Evolutionary conservation across 108 stramenopile species (phyloP).

Genomic region (Skeletonema grethae): DNA sequence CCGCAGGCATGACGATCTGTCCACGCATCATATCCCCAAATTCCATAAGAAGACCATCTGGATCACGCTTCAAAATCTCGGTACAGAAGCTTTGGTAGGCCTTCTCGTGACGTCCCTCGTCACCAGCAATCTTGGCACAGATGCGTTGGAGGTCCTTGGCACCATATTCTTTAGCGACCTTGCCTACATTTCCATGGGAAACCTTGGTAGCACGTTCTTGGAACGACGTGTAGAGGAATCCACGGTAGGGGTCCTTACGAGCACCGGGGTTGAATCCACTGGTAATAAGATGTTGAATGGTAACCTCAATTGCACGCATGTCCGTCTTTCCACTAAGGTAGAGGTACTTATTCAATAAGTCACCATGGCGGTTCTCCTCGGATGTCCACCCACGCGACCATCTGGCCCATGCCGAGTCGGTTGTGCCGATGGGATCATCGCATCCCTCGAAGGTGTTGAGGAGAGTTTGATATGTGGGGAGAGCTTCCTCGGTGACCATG

Average conservation of each 20-base stretch:
- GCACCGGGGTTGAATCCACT: constrained; percentile 89
- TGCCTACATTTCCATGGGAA: constrained; percentile 86
- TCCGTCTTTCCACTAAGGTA: constrained; percentile 85
- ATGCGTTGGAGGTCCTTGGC: constrained; percentile 74
- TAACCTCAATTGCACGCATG: constrained; percentile 91
- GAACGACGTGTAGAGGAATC: constrained; percentile 94
- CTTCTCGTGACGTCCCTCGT: constrained; percentile 93
- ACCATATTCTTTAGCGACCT: constrained; percentile 71
- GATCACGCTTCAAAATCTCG: constrained; percentile 87
- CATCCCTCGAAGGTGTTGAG: constrained; percentile 94
- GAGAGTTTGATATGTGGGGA: constrained; percentile 92
- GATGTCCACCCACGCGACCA: constrained; percentile 93
- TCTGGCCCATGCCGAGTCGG: constrained; percentile 82
- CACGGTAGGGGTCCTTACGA: constrained; percentile 91
- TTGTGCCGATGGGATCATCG: constrained; percentile 90
- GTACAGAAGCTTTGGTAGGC: constrained; percentile 85
- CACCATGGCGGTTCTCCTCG: constrained; percentile 94
- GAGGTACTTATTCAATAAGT: constrained; percentile 90
- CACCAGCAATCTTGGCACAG: constrained; percentile 91
- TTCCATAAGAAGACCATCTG: constrained; percentile 80
- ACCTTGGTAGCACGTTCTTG: constrained; percentile 93
- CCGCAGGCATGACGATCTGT: constrained; percentile 91
- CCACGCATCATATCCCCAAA: constrained; percentile 90
- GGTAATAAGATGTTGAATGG: constrained; percentile 92
- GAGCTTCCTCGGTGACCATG: constrained; percentile 93